phyloP scores from a whole-genome alignment of 352 stramenopile species.

The Phytophthora foliorum region DNA sequence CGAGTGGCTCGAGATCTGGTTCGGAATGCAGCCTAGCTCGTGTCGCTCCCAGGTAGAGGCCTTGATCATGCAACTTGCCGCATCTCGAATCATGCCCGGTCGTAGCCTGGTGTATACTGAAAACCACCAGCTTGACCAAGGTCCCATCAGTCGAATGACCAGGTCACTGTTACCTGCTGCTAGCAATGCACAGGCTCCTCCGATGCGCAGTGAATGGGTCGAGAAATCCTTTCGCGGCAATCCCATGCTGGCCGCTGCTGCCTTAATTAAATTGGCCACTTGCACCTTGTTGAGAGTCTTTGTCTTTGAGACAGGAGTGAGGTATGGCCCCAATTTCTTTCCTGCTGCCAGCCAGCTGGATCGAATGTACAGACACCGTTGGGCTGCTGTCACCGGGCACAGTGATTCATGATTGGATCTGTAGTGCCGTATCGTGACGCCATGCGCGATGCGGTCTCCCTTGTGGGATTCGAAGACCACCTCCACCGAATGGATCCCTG shows the following conservation, averaged over 20 bases:
- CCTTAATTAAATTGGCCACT: conserved; percentile 32
- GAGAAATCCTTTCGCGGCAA: conserved; percentile 23
- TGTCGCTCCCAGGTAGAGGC: too few relatives aligned
- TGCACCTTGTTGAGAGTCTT: conserved; percentile 25
- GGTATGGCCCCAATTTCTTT: conserved; percentile 20
- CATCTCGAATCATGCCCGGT: too few relatives aligned
- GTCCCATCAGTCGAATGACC: conserved; percentile 31
- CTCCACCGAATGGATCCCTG: neutral
- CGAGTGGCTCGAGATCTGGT: too few relatives aligned
- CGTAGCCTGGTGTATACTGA: too few relatives aligned
- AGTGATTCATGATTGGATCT: conserved; percentile 10
- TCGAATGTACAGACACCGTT: conserved; percentile 20
- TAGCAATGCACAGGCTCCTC: conserved; percentile 37
- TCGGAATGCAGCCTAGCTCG: too few relatives aligned
- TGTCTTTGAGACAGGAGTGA: conserved; percentile 8
- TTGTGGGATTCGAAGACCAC: conserved; percentile 16
- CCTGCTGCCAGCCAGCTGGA: conserved; percentile 3
- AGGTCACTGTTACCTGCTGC: conserved; percentile 36
- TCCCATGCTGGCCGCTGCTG: conserved; percentile 20
- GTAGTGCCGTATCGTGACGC: conserved; percentile 17
- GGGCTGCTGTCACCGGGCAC: conserved; percentile 31
- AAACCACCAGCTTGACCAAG: conserved; percentile 40
- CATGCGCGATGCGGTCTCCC: conserved; percentile 8
- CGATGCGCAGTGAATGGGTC: conserved; percentile 29
- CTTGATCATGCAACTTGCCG: too few relatives aligned